Conservation (phyloP, 1,284 basidiomycete genomes). For the Malassezia cuniculi region DNA sequence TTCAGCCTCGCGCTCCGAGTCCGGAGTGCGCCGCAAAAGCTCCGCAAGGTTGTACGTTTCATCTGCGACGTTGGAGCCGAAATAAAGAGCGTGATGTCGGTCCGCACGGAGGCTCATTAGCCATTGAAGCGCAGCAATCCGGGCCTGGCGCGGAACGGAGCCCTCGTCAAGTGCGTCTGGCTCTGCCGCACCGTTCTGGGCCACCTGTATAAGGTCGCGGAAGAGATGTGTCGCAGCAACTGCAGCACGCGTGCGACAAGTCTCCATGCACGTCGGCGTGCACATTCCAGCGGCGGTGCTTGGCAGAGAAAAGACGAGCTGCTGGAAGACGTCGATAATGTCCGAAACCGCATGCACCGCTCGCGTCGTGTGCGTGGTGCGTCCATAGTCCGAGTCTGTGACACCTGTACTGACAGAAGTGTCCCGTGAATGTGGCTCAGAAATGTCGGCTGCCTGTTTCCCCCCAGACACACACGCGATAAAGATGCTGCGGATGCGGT, state of each 20-base stretch:
- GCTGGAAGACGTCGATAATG: conserved; percentile 38
- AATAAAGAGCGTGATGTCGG: conserved; percentile 74
- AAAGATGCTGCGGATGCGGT: conserved; percentile 10
- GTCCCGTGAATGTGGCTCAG: conserved; percentile 16
- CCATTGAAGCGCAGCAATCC: conserved; percentile 70
- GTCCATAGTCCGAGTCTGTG: too few species aligned
- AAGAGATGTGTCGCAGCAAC: conserved; percentile 36
- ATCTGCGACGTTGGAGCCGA: conserved; percentile 49
- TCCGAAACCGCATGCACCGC: conserved; percentile 23
- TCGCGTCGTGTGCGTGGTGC: conserved; percentile 11
- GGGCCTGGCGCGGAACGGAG: conserved; percentile 18
- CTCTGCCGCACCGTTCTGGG: conserved; percentile 13
- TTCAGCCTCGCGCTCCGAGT: conserved; percentile 15
- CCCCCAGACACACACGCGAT: conserved; percentile 12
- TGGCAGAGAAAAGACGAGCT: conserved; percentile 38
- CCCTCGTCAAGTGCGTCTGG: conserved; percentile 1
- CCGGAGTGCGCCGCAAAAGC: conserved; percentile 5
- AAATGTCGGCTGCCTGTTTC: conserved; percentile 3
- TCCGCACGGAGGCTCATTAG: conserved; percentile 78
- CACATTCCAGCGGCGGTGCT: too few species aligned
- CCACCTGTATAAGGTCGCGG: conserved; percentile 30
- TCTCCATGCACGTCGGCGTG: conserved; percentile 20
- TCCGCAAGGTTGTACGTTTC: conserved; percentile 27
- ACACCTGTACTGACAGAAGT: conserved; percentile 24
- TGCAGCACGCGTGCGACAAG: conserved; percentile 25